These are phyloP conservation scores for Babesia divergens DNA, from an alignment of 169 alveolate genomes.

Conservation along the genomic window DNA sequence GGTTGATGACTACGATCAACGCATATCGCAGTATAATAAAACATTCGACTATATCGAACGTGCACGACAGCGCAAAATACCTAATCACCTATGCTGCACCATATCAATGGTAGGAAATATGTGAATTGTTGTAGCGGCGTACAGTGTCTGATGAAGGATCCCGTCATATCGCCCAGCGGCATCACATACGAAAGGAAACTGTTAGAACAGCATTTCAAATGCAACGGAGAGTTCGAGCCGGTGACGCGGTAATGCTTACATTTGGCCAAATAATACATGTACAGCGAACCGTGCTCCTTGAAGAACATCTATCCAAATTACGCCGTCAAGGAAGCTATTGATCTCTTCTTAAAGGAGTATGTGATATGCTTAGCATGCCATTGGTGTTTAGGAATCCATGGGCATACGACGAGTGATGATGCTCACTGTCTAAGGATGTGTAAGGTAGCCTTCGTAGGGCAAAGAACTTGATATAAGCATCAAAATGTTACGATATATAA, in stretches of 20 bases:
- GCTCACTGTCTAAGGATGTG: neutral
- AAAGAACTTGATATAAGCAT: neutral
- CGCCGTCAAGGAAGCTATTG: slow-evolving; percentile 79
- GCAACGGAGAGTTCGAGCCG: slow-evolving; percentile 81
- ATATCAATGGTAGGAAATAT: slow-evolving; percentile 75
- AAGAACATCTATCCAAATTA: slow-evolving; percentile 73
- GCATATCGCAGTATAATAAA: slow-evolving; percentile 58
- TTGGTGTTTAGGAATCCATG: slow-evolving; percentile 52
- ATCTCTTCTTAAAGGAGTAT: slow-evolving; percentile 70
- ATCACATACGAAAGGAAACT: slow-evolving; percentile 78
- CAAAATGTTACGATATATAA: neutral
- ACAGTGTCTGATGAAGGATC: slow-evolving; percentile 83
- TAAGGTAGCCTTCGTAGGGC: neutral
- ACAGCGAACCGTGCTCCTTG: slow-evolving; percentile 69
- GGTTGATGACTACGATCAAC: slow-evolving; percentile 51
- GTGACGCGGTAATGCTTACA: slow-evolving; percentile 70
- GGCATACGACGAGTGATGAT: slow-evolving; percentile 59
- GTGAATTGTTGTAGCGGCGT: neutral
- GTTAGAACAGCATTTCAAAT: slow-evolving; percentile 74
- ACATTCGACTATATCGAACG: slow-evolving; percentile 63
- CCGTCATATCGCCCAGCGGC: slow-evolving; percentile 84
- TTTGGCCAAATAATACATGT: neutral
- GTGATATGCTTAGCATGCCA: neutral
- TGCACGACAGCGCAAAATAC: slow-evolving; percentile 67
- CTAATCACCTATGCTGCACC: slow-evolving; percentile 80